Evolutionary conservation across 2,329 filamentous ascomycete genomes (phyloP), one percentile per base, ranked within the genome.

Genomic region (Diplodia sapinea): DNA sequence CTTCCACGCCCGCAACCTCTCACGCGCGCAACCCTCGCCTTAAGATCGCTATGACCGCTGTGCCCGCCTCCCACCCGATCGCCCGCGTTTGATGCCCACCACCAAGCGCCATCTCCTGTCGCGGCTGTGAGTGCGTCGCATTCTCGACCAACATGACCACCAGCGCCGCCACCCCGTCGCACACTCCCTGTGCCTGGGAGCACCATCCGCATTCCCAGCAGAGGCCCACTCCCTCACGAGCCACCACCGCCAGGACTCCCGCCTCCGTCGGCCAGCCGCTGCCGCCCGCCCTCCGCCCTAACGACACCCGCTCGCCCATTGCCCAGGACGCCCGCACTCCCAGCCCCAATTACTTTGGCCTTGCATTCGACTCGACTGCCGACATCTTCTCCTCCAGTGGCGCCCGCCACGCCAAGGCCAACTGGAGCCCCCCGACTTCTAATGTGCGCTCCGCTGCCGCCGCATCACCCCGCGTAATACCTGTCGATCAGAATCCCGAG

Each of bases 271-370:
- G 68, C 62, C 68, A 69, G 52, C 68, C 74, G 15, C 70, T 73
- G 4, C 70, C 75, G n/a, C 74, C 78, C 36, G 15, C 51, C 20
- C 72, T 74, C 43, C 56, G 54, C 17, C 72, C 74, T 67, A 76
- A 76, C 49, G 70, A 77, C n/a, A 69, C 73, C 49, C 77, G 75
- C 67, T 74, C 76, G 5, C 76, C 77, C 13, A 71, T 74, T 31
- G 68, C 69, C 49, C 76, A 77, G 56, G 71, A 74, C n/a, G 72
- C 74, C 4, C 72, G 73, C 52, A 78, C 75, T 4, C 77, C 84
- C 29, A 94, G 92, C 76, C 92, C 93, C 13, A 96, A 94, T 77
- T 97, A 97, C 79, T 97, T 97, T 77, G 91, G 91, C 67, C 87
- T 96, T 69, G 83, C 88, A 36, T 81, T 92, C 70, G 89, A 93